Percentiles rank a stretch among this genome's conserved stretches.
phyloP scores from a whole-genome alignment of 768 basidiomycete genomes.

The Kwoniella botswanensis region DNA sequence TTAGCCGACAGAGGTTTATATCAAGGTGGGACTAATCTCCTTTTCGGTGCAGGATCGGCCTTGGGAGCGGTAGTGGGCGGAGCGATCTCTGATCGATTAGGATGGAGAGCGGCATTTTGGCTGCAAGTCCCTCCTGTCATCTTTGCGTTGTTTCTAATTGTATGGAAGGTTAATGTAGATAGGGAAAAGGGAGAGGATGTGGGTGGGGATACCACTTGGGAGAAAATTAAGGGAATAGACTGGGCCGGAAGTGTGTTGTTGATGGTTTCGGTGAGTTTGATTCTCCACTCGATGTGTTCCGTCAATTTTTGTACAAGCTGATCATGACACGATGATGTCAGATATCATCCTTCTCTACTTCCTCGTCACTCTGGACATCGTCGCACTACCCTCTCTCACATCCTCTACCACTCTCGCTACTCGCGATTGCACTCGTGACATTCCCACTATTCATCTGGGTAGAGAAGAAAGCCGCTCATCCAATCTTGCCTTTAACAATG shows the following conservation, averaged over 20 bases:
- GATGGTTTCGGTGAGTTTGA: conserved; percentile 39
- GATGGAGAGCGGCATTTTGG: conserved; percentile 50
- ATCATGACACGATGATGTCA: not conserved
- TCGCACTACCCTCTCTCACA: conserved; percentile 39
- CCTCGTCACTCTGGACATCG: conserved; percentile 43
- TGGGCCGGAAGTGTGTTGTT: conserved; percentile 44
- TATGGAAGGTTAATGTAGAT: conserved; percentile 47
- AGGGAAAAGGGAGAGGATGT: conserved; percentile 17
- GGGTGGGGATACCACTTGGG: conserved; percentile 30
- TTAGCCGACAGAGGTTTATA: conserved; percentile 51
- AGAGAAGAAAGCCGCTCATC: conserved; percentile 42
- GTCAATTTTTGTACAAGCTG: no score
- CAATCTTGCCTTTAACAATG: conserved; percentile 46
- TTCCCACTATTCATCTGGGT: conserved; percentile 38
- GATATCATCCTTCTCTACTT: conserved; percentile 37
- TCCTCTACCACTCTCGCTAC: conserved; percentile 31
- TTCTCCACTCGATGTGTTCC: not conserved
- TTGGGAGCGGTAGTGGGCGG: conserved; percentile 48
- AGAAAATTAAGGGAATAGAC: conserved; percentile 47
- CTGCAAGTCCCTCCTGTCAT: conserved; percentile 44
- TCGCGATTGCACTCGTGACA: conserved; percentile 20
- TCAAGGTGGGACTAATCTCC: conserved; percentile 47
- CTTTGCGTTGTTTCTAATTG: conserved; percentile 34
- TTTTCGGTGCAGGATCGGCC: conserved; percentile 43
- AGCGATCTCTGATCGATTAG: conserved; percentile 37